phyloP scores from a whole-genome alignment of 225 moss, liverwort and hornwort species.

The Pseudisothecium myosuroides region DNA sequence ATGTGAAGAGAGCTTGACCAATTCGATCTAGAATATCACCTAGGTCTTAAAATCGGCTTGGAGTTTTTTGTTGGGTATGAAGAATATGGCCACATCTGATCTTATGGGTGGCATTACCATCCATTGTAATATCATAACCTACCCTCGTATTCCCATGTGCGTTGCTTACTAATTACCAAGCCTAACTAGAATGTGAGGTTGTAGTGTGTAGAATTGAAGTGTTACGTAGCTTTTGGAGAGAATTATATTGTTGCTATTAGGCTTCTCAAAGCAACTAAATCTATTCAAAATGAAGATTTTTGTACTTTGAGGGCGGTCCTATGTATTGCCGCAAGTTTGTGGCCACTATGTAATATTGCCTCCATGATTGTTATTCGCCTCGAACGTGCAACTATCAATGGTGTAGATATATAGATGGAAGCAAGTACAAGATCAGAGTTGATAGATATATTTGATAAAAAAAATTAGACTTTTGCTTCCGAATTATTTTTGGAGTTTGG shows the following conservation, averaged over 20 bases:
- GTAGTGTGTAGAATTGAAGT: too few species aligned
- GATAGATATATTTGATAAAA: not conserved
- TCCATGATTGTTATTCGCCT: not conserved
- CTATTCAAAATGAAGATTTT: not conserved
- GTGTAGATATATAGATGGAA: not conserved
- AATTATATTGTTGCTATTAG: not conserved
- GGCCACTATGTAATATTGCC: not conserved
- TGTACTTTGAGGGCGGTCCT: accelerated
- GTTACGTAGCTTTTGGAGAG: not conserved
- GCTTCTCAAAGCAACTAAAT: not conserved
- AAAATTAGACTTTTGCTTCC: accelerated
- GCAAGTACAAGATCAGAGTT: accelerated
- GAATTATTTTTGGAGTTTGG: too few species aligned
- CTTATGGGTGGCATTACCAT: too few species aligned
- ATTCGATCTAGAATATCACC: too few species aligned
- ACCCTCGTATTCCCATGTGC: too few species aligned
- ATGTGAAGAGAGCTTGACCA: too few species aligned
- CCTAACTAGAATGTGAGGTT: too few species aligned
- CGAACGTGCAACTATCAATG: accelerated
- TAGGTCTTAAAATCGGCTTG: too few species aligned
- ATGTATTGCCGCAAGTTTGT: not conserved
- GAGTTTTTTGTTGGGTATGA: too few species aligned
- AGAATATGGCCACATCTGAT: too few species aligned
- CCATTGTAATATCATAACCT: too few species aligned
- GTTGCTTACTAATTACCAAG: too few species aligned